phyloP scores from a whole-genome alignment of 306 rosid genomes.

The Glycine tomentella region DNA sequence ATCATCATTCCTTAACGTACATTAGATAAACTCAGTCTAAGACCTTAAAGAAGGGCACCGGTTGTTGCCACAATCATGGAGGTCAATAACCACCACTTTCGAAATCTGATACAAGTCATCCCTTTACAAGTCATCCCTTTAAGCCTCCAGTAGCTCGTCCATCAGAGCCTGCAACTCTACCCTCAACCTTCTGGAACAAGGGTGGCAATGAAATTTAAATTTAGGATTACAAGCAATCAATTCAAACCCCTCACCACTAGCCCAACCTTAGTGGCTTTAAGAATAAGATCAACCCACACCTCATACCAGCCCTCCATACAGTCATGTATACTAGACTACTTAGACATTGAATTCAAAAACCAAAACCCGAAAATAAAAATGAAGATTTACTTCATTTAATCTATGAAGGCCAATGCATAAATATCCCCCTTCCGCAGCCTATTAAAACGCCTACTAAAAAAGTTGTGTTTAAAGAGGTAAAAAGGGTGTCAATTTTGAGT shows the following conservation, averaged over 20 bases:
- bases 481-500: no score
- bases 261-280: no score
- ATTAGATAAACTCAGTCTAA: not conserved
- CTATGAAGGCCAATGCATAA: no score
- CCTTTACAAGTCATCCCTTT: not conserved
- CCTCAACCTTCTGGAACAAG: not conserved
- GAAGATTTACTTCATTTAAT: no score
- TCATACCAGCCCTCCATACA: no score
- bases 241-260: not conserved
- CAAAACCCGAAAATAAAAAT: no score
- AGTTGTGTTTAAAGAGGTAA: no score
- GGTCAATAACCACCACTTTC: not conserved
- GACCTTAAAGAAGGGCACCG: not conserved
- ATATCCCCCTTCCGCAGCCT: no score
- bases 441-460: no score
- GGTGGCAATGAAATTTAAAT: not conserved
- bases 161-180: constrained; percentile 2
- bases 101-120: not conserved
- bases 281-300: no score
- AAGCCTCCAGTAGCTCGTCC: not conserved
- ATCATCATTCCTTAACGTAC: not conserved
- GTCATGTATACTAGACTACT: no score
- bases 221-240: not conserved
- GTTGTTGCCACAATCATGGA: not conserved
- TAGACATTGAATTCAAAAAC: no score